These are phyloP conservation scores for Russula emetica DNA, from an alignment of 768 basidiomycete species.

Conservation along the genomic window DNA sequence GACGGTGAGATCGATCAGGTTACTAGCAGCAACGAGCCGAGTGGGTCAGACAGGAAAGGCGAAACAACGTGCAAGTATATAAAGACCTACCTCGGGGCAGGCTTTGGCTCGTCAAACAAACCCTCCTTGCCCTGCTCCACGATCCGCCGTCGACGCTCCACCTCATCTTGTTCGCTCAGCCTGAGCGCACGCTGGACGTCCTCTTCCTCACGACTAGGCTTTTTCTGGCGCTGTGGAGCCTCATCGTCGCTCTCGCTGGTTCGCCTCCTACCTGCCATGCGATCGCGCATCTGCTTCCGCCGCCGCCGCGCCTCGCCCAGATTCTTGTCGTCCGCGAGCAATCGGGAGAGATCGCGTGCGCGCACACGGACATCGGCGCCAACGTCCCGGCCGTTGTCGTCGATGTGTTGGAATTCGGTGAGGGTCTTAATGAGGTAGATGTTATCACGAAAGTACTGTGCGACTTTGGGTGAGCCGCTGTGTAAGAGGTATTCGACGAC, in stretches of 20 bases:
- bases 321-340: conserved; percentile 75
- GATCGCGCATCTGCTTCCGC: conserved; percentile 83
- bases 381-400: conserved; percentile 89
- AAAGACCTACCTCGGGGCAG: conserved; percentile 36
- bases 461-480: conserved; percentile 92
- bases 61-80: conserved; percentile 38
- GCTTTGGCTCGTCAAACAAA: conserved; percentile 75
- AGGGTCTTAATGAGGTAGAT: conserved; percentile 96
- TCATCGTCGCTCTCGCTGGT: conserved; percentile 39
- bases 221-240: conserved; percentile 27
- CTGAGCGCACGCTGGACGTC: conserved; percentile 79
- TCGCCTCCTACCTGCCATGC: conserved; percentile 57
- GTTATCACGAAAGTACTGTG: conserved; percentile 94
- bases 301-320: conserved; percentile 73
- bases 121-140: conserved; percentile 66
- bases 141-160: conserved; percentile 56
- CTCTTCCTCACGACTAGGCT: conserved; percentile 56
- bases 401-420: conserved; percentile 94
- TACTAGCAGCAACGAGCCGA: conserved; percentile 6
- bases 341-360: conserved; percentile 93
- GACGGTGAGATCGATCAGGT: conserved; percentile 22
- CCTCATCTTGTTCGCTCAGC: conserved; percentile 86
- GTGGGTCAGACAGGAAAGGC: conserved; percentile 8
- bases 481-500: conserved; percentile 92
- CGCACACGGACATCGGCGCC: conserved; percentile 94